Base-by-base conservation (phyloP, 2,329 filamentous ascomycete species). In the Trichoderma afroharzianum region DNA sequence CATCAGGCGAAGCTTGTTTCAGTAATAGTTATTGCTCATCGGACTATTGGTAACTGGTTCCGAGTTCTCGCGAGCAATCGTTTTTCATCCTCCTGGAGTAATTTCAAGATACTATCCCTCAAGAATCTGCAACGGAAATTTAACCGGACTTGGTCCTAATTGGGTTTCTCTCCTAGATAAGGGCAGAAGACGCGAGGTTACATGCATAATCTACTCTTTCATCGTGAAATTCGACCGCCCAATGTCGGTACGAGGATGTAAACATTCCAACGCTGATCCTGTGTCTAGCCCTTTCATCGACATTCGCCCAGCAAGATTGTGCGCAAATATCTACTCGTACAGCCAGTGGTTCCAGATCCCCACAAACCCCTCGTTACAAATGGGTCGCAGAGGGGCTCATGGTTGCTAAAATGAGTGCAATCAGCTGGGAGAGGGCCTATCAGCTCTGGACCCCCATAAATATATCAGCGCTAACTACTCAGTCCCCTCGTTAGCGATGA, bases 391-490 rank as follows among this genome's bases (percentile, higher is more conserved):
- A 36, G 39, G 36, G 39, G 9, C 28, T 30, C 18, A 63, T 50
- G 18, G 61, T 26, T 63, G 33, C 61, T 28, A 47, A 63, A 30
- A 63, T 39, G 47, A 57, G 63, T 1, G 32, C 21, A 28, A 57
- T 26, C 11, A 66, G 63, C 28, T 36, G 21, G 63, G 32, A 36
- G 24, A 36, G 47, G 24, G 15, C 63, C 50, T 39, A 57, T 39
- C 47, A 28, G 47, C 30, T 28, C 4, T 18, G n/a, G 14, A 39
- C 9, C 24, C 63, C 63, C 63, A 67, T 67, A 67, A 67, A 57
- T 67, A 21, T 50, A 67, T 67, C 63, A 67, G 63, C 63, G 50
- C 63, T 67, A 67, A 33, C 63, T 67, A 67, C 50, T 24, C n/a
- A 24, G 21, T 18, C n/a, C 30, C 50, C 32, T 67, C 32, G 6